phyloP scores from a whole-genome alignment of 352 stramenopile species.

The Globisporangium cystogenes region DNA sequence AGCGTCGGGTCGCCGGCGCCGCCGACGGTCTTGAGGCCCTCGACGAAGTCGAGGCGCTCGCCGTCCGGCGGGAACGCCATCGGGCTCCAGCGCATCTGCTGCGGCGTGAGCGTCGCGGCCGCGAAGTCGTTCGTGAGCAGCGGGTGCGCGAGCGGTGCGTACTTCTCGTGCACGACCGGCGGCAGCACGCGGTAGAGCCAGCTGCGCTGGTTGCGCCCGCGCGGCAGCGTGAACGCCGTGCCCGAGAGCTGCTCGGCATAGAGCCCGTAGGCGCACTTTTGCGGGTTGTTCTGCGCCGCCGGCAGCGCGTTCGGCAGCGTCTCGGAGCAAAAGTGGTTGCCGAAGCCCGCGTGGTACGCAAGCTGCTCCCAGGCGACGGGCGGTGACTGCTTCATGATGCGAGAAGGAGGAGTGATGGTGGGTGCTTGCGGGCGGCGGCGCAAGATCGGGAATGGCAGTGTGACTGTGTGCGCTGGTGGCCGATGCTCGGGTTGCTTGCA shows the following conservation, averaged over 20 bases:
- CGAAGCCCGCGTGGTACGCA: constrained; percentile 90
- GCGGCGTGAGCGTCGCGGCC: constrained; percentile 66
- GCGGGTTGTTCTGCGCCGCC: constrained; percentile 93
- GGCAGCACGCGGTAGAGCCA: constrained; percentile 95
- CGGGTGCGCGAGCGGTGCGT: constrained; percentile 34
- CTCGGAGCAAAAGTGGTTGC: constrained; percentile 93
- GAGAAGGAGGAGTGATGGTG: neutral
- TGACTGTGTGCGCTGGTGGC: too few species aligned
- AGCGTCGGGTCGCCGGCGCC: constrained; percentile 84
- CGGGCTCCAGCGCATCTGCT: constrained; percentile 92
- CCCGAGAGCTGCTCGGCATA: constrained; percentile 95
- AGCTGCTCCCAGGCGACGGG: constrained; percentile 51
- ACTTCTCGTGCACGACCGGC: constrained; percentile 75
- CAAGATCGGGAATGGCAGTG: constrained; percentile 1
- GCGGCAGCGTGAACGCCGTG: constrained; percentile 94
- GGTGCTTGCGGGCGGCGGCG: neutral
- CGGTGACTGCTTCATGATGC: neutral
- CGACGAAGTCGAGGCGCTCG: constrained; percentile 82
- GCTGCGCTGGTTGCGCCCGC: constrained; percentile 82
- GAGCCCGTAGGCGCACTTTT: constrained; percentile 89
- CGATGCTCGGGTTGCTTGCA: neutral
- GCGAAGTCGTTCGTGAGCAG: constrained; percentile 69
- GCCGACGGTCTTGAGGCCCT: constrained; percentile 83
- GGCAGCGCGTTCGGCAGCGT: constrained; percentile 86
- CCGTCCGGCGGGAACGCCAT: constrained; percentile 59